Evolutionary conservation across 2,329 filamentous ascomycete genomes (phyloP).

Genomic region (Mycosphaerella arachidis): DNA sequence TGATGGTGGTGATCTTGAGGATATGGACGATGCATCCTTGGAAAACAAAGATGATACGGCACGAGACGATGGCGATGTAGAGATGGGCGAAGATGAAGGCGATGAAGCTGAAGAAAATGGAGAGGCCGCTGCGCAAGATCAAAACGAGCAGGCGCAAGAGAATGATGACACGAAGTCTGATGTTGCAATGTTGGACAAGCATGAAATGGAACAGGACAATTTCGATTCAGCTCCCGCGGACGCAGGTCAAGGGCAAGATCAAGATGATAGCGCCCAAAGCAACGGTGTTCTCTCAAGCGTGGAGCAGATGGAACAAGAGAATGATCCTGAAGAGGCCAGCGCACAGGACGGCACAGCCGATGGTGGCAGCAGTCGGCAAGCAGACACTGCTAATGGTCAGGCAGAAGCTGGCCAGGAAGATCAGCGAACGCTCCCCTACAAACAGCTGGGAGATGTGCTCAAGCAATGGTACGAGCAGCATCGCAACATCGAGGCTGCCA

Average conservation of each 20-base stretch:
- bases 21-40: slow-evolving; percentile 16
- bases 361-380: slow-evolving; percentile 16
- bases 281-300: slow-evolving; percentile 38
- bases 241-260: slow-evolving; percentile 40
- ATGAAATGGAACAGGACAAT: slow-evolving; percentile 37
- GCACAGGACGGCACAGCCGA: slow-evolving; percentile 24
- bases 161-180: slow-evolving; percentile 39
- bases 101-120: slow-evolving; percentile 23
- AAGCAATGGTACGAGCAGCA: slow-evolving; percentile 91
- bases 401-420: slow-evolving; percentile 14
- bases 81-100: slow-evolving; percentile 20
- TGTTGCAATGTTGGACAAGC: slow-evolving; percentile 36
- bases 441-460: slow-evolving; percentile 87
- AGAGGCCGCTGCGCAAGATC: slow-evolving; percentile 32
- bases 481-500: slow-evolving; percentile 65
- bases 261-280: slow-evolving; percentile 32
- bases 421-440: slow-evolving; percentile 65
- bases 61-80: slow-evolving; percentile 20
- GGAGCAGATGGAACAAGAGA: slow-evolving; percentile 30
- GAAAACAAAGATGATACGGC: slow-evolving; percentile 13
- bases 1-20: slow-evolving; percentile 32
- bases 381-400: slow-evolving; percentile 16
- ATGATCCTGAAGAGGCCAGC: slow-evolving; percentile 21
- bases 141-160: slow-evolving; percentile 36
- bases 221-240: slow-evolving; percentile 46